Base-by-base conservation (phyloP, 2,329 filamentous ascomycete genomes). In the Cordyceps cateniannulata region DNA sequence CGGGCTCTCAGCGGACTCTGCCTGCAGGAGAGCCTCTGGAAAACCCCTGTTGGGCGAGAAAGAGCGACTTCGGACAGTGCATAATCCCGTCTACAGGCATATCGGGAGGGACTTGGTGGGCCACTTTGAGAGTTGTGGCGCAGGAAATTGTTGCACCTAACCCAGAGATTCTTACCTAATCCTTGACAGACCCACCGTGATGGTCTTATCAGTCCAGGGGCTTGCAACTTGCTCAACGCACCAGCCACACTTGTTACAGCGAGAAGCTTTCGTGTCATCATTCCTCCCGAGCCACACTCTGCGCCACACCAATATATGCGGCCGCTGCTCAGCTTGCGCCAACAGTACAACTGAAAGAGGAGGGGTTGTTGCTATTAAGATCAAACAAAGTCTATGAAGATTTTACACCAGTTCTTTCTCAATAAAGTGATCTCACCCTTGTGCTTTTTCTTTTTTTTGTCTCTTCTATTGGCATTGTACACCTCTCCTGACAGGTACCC, bases 121-220 rank as follows among this genome's bases (percentile, higher is more conserved):
- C 40, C 20, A 3, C 1, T 18, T 44, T 25, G 40, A 22, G n/a
- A 45, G n/a, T 22, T 32, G 10, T 45, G 25, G 49, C 35, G 49
- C 40, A 29, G n/a, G 6, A 59, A 59, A 44, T 48, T 42, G 35
- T 50, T 51, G 57, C 57, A 59, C 57, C 57, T 59, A 59, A 59
- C 57, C 57, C 57, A 59, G 38, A 38, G 20, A 42, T 25, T 47
- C 57, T 59, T 59, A 59, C 48, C 40, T 59, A 59, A 59, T 59
- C 49, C 8, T 24, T 5, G 22, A 16, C 9, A 5, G 56, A n/a
- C 38, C 56, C 56, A 38, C 54, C 14, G 5, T 22, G n/a, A 6
- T 24, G 10, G 32, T 14, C 10, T 29, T 29, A 29, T 49, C 47
- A 18, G 22, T 14, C 10, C 45, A 18, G 20, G 44, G 44, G 44